Percentiles rank a stretch among this genome's conserved stretches.
Evolutionary conservation across 352 stramenopile species (phyloP).

Genomic region (Aphanomyces euteiches): DNA sequence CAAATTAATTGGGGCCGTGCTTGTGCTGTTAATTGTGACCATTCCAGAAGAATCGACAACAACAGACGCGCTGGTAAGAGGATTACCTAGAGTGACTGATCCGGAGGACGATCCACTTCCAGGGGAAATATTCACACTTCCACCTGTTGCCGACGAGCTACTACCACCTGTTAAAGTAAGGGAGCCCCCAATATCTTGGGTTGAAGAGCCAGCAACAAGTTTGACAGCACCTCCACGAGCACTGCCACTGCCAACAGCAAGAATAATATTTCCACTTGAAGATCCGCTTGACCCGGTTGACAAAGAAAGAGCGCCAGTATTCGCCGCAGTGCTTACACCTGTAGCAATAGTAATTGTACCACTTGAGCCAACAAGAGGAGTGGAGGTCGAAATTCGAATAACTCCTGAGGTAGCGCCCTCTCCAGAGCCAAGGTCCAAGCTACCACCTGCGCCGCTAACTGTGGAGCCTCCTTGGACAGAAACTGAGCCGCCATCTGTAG

Average conservation of each 20-base stretch:
- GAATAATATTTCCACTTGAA: slow-evolving; percentile 28
- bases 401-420: slow-evolving; percentile 5
- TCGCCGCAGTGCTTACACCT: slow-evolving; percentile 12
- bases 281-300: slow-evolving; percentile 16
- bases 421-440: background rate
- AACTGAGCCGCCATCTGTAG: slow-evolving; percentile 38
- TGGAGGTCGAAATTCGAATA: slow-evolving; percentile 16
- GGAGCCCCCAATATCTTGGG: slow-evolving; percentile 12
- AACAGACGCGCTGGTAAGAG: background rate
- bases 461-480: slow-evolving; percentile 34
- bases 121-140: slow-evolving; percentile 28
- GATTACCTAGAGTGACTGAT: slow-evolving; percentile 25
- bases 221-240: slow-evolving; percentile 24
- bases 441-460: slow-evolving; percentile 23
- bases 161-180: slow-evolving; percentile 31
- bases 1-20: slow-evolving; percentile 42
- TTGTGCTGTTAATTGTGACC: slow-evolving; percentile 1
- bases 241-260: slow-evolving; percentile 24
- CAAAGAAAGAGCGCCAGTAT: slow-evolving; percentile 30
- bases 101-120: slow-evolving; percentile 20
- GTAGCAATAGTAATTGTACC: slow-evolving; percentile 27
- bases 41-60: slow-evolving; percentile 1
- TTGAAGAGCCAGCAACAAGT: slow-evolving; percentile 24
- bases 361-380: slow-evolving; percentile 22
- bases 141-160: slow-evolving; percentile 22